Conservation (phyloP, 179 eudicot genomes). For the Corrigiola litoralis region DNA sequence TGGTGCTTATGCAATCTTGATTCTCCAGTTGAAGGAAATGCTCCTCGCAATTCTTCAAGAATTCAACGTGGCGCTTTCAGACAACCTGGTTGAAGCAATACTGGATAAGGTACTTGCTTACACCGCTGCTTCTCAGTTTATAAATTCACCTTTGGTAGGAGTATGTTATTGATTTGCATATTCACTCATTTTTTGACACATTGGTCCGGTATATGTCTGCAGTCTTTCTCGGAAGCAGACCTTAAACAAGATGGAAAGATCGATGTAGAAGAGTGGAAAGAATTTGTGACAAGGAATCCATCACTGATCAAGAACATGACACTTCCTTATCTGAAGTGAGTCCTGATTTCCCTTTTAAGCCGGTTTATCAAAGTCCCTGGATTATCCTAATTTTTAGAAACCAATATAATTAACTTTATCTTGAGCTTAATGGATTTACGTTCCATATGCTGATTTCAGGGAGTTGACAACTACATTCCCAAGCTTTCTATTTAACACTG, state of each 20-base stretch:
- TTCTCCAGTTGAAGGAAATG: constrained; percentile 59
- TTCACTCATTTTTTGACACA: background rate
- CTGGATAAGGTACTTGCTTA: constrained; percentile 54
- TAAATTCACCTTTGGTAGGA: no score
- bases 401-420: background rate
- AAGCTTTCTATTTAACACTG: constrained; percentile 41
- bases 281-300: constrained; percentile 52
- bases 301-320: constrained; percentile 60
- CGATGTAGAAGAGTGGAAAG: constrained; percentile 66
- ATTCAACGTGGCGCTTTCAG: constrained; percentile 37
- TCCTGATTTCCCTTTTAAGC: background rate
- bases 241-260: constrained; percentile 66
- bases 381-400: background rate
- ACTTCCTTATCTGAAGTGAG: constrained; percentile 21
- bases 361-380: background rate
- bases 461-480: constrained; percentile 69
- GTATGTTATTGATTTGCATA: no score
- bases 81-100: constrained; percentile 54
- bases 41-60: constrained; percentile 60
- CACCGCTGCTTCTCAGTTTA: no score
- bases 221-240: constrained; percentile 68
- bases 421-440: background rate
- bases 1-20: constrained; percentile 1
- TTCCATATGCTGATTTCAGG: constrained; percentile 34
- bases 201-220: background rate